A percentile compares a stretch with the other conserved stretches of the same genome.
phyloP scores from a whole-genome alignment of 23 red algal species.

The Gracilaria caudata region DNA sequence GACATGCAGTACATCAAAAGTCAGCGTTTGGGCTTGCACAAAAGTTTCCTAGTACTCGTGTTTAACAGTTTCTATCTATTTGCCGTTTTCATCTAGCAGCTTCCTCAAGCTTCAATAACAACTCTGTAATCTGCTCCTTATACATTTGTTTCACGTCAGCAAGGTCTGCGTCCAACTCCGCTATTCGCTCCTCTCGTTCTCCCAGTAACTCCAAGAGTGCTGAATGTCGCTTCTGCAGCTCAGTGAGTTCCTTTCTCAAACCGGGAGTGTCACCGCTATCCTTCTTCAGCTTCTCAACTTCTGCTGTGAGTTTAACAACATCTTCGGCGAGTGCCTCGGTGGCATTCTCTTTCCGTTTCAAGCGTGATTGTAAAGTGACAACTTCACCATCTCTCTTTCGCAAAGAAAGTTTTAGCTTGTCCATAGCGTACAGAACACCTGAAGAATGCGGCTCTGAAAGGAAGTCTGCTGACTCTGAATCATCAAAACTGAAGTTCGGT shows the following conservation, averaged over 20 bases:
- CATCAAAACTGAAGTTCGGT: constrained; percentile 30
- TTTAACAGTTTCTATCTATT: background rate
- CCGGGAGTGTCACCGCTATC: constrained; percentile 47
- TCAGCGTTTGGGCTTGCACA: background rate
- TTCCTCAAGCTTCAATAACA: constrained; percentile 76
- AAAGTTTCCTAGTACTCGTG: background rate
- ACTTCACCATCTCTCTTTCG: constrained; percentile 71
- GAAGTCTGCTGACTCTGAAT: constrained; percentile 18
- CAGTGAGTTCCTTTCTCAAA: constrained; percentile 43
- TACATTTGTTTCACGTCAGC: constrained; percentile 88
- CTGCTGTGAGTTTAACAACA: constrained; percentile 60
- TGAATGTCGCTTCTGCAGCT: constrained; percentile 59
- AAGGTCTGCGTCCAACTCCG: constrained; percentile 83
- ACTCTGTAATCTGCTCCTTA: constrained; percentile 84
- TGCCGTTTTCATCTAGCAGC: constrained; percentile 16
- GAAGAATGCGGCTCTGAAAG: constrained; percentile 28
- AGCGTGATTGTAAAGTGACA: constrained; percentile 55
- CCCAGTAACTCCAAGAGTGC: constrained; percentile 75
- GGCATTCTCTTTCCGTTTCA: constrained; percentile 58
- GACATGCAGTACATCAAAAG: background rate
- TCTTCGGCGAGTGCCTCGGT: constrained; percentile 67
- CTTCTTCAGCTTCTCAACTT: constrained; percentile 45
- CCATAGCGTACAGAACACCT: constrained; percentile 61
- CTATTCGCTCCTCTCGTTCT: constrained; percentile 86
- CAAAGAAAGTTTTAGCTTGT: constrained; percentile 49